phyloP scores from a whole-genome alignment of 495 filamentous ascomycete genomes.

The Saxophila tyrrhenica region DNA sequence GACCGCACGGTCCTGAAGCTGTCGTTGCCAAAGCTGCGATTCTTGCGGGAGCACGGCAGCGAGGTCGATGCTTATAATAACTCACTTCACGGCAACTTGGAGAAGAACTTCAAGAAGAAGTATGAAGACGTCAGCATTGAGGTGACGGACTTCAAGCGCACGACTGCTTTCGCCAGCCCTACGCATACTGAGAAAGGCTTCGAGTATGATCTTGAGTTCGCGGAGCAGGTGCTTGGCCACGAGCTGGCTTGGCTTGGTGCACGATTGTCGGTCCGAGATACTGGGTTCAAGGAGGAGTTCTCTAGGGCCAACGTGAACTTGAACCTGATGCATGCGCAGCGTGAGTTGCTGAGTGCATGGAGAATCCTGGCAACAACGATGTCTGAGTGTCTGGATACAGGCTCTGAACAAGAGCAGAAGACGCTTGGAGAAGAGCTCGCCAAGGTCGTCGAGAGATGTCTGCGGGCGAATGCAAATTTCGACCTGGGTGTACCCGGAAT shows the following conservation, averaged over 20 bases:
- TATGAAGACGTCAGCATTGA: conserved; percentile 56
- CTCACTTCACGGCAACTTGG: conserved; percentile 74
- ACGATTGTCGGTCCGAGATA: conserved; percentile 36
- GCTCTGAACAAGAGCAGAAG: conserved; percentile 31
- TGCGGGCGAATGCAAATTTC: conserved; percentile 65
- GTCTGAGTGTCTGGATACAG: conserved; percentile 47
- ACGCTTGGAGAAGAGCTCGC: conserved; percentile 57
- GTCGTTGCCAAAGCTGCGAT: conserved; percentile 55
- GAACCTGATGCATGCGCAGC: conserved; percentile 81
- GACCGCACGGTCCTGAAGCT: conserved; percentile 56
- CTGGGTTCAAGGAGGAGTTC: conserved; percentile 70
- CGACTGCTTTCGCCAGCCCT: conserved; percentile 37
- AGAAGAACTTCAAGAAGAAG: conserved; percentile 67
- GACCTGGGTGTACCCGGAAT: conserved; percentile 63
- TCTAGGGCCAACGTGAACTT: conserved; percentile 78
- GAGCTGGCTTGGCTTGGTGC: conserved; percentile 53
- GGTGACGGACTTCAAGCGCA: conserved; percentile 59
- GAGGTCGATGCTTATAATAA: conserved; percentile 61
- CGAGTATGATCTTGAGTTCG: conserved; percentile 69
- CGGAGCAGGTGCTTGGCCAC: conserved; percentile 60
- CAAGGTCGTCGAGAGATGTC: conserved; percentile 57
- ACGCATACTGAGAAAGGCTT: conserved; percentile 56
- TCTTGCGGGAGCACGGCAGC: conserved; percentile 64
- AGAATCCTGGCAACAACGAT: conserved; percentile 79
- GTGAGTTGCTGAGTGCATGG: conserved; percentile 82